These are phyloP conservation scores for Backusella liffmaniae DNA, from an alignment of 192 early-diverging fungal species.

Conservation along the genomic window DNA sequence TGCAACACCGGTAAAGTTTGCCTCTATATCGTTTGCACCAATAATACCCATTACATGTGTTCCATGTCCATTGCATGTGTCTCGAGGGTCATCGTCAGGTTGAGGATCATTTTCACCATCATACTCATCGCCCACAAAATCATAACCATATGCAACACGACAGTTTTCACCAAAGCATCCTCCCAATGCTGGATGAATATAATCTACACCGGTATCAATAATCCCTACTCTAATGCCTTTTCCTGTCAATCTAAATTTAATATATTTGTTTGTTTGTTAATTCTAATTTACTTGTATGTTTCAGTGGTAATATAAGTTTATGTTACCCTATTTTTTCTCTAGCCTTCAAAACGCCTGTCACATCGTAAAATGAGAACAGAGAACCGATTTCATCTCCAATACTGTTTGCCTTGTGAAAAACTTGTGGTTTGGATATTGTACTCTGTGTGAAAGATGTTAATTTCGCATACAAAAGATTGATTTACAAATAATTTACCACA, in stretches of 20 bases:
- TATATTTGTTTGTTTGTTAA: background rate
- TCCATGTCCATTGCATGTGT: constrained; percentile 51
- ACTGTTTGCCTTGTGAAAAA: background rate
- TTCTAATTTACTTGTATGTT: background rate
- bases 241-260: constrained; percentile 36
- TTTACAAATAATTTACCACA: constrained; percentile 27
- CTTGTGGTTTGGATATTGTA: constrained; percentile 10
- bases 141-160: constrained; percentile 50
- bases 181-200: constrained; percentile 58
- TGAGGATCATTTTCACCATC: constrained; percentile 37
- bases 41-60: constrained; percentile 64
- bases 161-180: constrained; percentile 55
- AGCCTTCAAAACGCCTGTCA: constrained; percentile 42
- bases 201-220: constrained; percentile 62
- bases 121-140: constrained; percentile 55
- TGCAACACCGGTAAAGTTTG: constrained; percentile 73
- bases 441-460: background rate
- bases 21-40: constrained; percentile 57
- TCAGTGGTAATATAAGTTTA: constrained; percentile 7
- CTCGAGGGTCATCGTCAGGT: constrained; percentile 44
- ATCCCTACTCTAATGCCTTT: constrained; percentile 53
- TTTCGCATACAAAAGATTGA: background rate
- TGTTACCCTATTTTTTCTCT: constrained; percentile 33
- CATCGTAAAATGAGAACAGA: constrained; percentile 35
- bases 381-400: constrained; percentile 16